Evolutionary conservation across 1,284 basidiomycete species (phyloP), one percentile per base, ranked within the genome.

Genomic region (Fomitopsis schrenkii): DNA sequence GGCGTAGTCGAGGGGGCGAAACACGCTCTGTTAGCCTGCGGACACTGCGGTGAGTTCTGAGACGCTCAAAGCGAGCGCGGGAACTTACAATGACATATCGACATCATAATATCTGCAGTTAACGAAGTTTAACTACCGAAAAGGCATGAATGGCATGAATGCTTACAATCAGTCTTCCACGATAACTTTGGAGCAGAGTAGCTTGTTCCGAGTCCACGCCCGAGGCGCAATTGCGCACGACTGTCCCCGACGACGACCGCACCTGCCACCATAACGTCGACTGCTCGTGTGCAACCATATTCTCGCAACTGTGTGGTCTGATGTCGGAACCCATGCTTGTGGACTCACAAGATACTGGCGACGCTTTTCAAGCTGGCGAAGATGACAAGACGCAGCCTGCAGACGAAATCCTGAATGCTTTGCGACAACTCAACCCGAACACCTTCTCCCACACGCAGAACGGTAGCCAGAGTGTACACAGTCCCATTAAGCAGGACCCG

Each of bases 341-440:
- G 8, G 60, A 61, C 41, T 38, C 48, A 28, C 63, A 67, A 53
- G 33, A 62, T 30, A 12, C 56, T 58, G 19, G 28, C 59, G 41
- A 64, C 58, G 48, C 40, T 15, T 33, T 42, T 38, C 17, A 56
- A 61, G 33, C 28, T 26, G 19, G 30, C 30, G 59, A 60, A 45
- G 61, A 63, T 10, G 76, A 78, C 65, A 72, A 75, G 67, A 73
- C 75, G 19, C 76, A 77, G 57, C 70, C 76, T 12, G 64, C 76
- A 22, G 75, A 75, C 63, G 79, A 80, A 59, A 74, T 80, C 63
- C 66, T 79, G 64, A 74, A 73, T 69, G 75, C 66, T 35, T 66
- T 79, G 62, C 75, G 73, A 46, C 71, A 74, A 54, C 71, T 80
- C 67, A 72, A 76, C 52, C 69, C 75, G 36, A 71, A 68, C 5